A percentile compares a stretch with the other conserved stretches of the same genome.
Conservation (phyloP, 768 basidiomycete genomes). For the Suillus subaureus region DNA sequence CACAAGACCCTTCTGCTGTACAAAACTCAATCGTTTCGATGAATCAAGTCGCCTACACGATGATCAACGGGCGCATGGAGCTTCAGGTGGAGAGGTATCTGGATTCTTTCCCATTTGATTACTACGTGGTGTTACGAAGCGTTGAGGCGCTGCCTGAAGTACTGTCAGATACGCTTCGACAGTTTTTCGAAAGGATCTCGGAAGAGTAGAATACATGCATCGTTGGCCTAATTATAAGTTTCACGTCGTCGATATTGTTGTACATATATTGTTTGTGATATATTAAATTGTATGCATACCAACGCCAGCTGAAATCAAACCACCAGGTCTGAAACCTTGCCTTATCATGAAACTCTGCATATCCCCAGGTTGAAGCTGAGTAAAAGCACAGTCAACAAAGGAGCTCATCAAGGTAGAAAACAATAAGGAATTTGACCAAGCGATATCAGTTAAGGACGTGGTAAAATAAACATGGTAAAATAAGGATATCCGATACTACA, state of each 20-base stretch:
- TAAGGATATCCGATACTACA: neutral
- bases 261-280: neutral
- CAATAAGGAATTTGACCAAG: neutral
- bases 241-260: neutral
- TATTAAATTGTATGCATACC: neutral
- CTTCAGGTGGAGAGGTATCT: slow-evolving; percentile 87
- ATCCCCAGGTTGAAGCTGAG: neutral
- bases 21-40: slow-evolving; percentile 88
- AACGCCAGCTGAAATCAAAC: neutral
- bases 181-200: slow-evolving; percentile 87
- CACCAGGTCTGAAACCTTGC: neutral
- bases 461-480: no score
- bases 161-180: slow-evolving; percentile 82
- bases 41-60: slow-evolving; percentile 82
- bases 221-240: neutral
- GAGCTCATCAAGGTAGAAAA: neutral
- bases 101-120: slow-evolving; percentile 97
- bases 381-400: neutral
- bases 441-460: neutral
- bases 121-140: slow-evolving; percentile 89
- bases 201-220: slow-evolving; percentile 53
- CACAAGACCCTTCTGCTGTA: slow-evolving; percentile 21
- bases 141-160: slow-evolving; percentile 93
- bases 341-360: neutral
- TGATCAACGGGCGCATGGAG: slow-evolving; percentile 69